A percentile compares a stretch with the other conserved stretches of the same genome.
Conservation (phyloP, 345 rosid species). For the Microthlaspi erraticum region DNA sequence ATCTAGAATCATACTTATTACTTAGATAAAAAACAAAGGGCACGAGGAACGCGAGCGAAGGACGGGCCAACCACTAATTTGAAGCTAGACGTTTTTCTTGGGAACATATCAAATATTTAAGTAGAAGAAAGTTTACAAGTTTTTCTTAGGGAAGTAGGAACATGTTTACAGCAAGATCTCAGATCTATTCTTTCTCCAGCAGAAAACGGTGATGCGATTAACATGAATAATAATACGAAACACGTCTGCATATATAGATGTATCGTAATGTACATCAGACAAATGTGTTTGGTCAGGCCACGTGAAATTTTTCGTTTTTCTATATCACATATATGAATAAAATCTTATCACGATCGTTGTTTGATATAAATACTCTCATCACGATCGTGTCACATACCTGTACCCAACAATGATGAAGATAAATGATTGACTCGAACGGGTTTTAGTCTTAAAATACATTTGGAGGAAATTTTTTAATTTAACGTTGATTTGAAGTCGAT, state of each 20-base stretch:
- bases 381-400: conserved; percentile 14
- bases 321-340: conserved; percentile 4
- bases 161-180: neutral
- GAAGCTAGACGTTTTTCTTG: neutral
- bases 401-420: conserved; percentile 13
- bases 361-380: neutral
- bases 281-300: neutral
- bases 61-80: neutral
- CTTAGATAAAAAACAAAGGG: too few relatives aligned
- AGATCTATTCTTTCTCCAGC: neutral
- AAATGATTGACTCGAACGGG: neutral
- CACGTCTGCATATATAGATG: neutral
- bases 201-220: too few relatives aligned
- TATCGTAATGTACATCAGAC: neutral
- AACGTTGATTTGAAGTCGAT: too few relatives aligned
- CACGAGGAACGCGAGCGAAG: neutral
- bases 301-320: neutral
- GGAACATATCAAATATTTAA: neutral
- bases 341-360: conserved; percentile 5
- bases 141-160: neutral
- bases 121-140: neutral
- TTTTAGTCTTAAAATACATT: too few relatives aligned
- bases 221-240: too few relatives aligned
- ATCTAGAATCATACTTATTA: too few relatives aligned
- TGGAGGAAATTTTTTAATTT: too few relatives aligned